Evolutionary conservation across 129 eudicot species (phyloP), one percentile per base, ranked within the genome.

Genomic region (Escallonia rubra): DNA sequence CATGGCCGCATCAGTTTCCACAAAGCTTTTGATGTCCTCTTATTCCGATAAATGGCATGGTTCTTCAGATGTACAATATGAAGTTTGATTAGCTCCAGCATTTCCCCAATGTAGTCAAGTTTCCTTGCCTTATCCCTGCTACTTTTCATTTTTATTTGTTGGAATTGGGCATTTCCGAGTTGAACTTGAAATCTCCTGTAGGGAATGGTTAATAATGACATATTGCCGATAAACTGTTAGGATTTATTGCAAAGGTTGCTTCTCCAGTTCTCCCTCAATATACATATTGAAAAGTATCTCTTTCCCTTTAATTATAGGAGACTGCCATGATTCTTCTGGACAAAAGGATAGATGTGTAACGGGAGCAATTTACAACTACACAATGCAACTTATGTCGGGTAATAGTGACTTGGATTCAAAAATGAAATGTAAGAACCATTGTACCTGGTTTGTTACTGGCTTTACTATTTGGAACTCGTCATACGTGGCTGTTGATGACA

Each of bases 281-380:
- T 60, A 23, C 34, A 23, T 60, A 13, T 60, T 60, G 45, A 7
- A 48, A 39, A 43, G 0, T 50, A 39, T 61, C 0, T n/a, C 45
- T 23, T 67, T 59, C 44, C 9, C 14, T 58, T 13, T 13, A 71
- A 67, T 61, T 50, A 61, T 53, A 94, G 99, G 99, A 76, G 97
- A 94, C 75, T 94, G 99, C 80, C 99, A 94, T 81, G 97, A 94
- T 61, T 65, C 88, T 46, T 72, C 66, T 77, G 96, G 93, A 63
- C 86, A 72, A 12, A 81, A 89, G 61, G 91, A 87, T 75, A 77
- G 83, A 67, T 94, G 99, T 71, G 99, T 90, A 54, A 89, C 96
- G 61, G 99, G 93, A 65, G 99, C 99, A 44, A 94, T 90, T 77
- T 77, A 94, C 84, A 94, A 94, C 88, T 94, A 94, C 69, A 86